phyloP scores from a whole-genome alignment of 257 asterid species.

The Jasminum sambac region DNA sequence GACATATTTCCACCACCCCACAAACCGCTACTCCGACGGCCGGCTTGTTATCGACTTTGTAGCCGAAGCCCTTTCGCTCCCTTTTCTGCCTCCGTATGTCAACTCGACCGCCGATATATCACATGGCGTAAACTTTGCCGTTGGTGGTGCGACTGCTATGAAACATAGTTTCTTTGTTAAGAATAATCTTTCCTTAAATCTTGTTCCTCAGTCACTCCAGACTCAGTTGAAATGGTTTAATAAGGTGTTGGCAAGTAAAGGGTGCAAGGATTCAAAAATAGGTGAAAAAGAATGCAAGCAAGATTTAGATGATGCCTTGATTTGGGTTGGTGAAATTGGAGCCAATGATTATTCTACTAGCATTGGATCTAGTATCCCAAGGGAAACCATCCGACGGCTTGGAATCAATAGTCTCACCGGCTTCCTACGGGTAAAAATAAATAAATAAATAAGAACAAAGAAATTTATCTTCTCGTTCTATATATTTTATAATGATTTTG shows the following conservation, averaged over 20 bases:
- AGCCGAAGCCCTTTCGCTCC: conserved; percentile 38
- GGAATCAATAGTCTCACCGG: conserved; percentile 47
- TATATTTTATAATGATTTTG: no score
- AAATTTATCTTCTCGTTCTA: no score
- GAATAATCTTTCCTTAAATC: conserved; percentile 43
- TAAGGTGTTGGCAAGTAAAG: conserved; percentile 23
- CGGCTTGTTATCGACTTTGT: conserved; percentile 50
- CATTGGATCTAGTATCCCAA: conserved; percentile 48
- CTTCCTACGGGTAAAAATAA: conserved; percentile 55
- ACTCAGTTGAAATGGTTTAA: conserved; percentile 55
- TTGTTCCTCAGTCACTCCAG: conserved; percentile 45
- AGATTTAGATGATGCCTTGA: conserved; percentile 40
- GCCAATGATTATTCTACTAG: conserved; percentile 74
- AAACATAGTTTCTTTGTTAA: conserved; percentile 40
- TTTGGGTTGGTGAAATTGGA: conserved; percentile 68
- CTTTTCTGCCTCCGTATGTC: conserved; percentile 42
- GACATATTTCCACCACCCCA: conserved; percentile 54
- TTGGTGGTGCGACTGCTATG: conserved; percentile 60
- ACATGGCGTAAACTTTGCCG: conserved; percentile 46
- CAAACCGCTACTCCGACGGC: conserved; percentile 55
- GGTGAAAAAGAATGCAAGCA: conserved; percentile 31
- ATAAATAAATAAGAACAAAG: no score
- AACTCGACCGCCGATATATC: conserved; percentile 24
- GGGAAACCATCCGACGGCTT: conserved; percentile 50
- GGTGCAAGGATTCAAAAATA: conserved; percentile 27